Conservation (phyloP, 148 eudicot species). For the Persicaria tinctoria region DNA sequence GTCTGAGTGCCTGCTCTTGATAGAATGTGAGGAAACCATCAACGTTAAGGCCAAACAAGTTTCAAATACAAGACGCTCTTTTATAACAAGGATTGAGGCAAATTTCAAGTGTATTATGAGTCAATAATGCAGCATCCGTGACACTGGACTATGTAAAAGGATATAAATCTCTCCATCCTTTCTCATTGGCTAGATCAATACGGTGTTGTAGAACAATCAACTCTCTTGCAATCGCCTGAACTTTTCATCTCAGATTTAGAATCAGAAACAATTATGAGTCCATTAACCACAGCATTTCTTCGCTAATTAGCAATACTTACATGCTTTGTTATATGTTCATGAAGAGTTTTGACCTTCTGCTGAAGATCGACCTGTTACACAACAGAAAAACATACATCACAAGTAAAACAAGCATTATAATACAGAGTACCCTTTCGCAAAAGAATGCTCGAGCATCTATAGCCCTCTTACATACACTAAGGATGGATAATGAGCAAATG, state of each 20-base stretch:
- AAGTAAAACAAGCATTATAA: not conserved
- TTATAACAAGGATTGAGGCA: not conserved
- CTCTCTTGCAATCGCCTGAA: constrained; percentile 48
- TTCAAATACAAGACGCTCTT: not conserved
- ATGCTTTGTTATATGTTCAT: constrained; percentile 57
- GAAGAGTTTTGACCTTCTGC: constrained; percentile 52
- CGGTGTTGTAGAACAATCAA: constrained; percentile 35
- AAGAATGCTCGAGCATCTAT: too few relatives aligned
- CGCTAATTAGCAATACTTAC: constrained; percentile 24
- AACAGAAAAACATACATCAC: constrained; percentile 11
- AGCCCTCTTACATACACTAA: not conserved
- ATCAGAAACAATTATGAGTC: not conserved
- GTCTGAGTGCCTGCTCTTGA: constrained; percentile 43
- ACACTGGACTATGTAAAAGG: constrained; percentile 15
- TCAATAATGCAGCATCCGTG: not conserved
- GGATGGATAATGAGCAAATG: not conserved
- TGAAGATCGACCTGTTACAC: constrained; percentile 49
- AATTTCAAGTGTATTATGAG: not conserved
- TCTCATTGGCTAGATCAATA: constrained; percentile 72
- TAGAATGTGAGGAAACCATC: constrained; percentile 25
- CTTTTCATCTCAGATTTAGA: constrained; percentile 10
- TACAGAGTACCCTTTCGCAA: too few relatives aligned
- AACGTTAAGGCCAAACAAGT: constrained; percentile 30
- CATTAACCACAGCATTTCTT: too few relatives aligned
- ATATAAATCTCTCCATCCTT: constrained; percentile 62